Evolutionary conservation across 352 stramenopile genomes (phyloP).

Genomic region (Phytophthora nicotianae): DNA sequence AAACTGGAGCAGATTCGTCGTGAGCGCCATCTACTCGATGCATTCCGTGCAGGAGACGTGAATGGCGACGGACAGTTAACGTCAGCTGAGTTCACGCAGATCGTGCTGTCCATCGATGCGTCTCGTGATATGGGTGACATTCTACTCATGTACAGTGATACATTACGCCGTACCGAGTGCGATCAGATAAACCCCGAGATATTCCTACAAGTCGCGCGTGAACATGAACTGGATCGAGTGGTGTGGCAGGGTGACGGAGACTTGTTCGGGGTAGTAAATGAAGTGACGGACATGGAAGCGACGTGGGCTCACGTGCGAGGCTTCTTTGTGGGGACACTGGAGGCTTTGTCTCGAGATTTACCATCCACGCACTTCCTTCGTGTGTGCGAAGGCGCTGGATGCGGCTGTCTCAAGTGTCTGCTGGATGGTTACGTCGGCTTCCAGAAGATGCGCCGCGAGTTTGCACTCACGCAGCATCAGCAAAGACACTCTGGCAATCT

Average conservation of each 20-base stretch:
- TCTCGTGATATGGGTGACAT: slow-evolving; percentile 68
- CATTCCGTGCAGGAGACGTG: slow-evolving; percentile 79
- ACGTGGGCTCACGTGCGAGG: slow-evolving; percentile 60
- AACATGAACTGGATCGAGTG: slow-evolving; percentile 74
- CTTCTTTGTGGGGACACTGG: slow-evolving; percentile 79
- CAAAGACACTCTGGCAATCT: slow-evolving; percentile 15
- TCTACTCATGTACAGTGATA: slow-evolving; percentile 85
- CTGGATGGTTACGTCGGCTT: slow-evolving; percentile 84
- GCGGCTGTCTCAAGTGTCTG: slow-evolving; percentile 83
- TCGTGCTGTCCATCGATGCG: slow-evolving; percentile 82
- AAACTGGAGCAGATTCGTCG: slow-evolving; percentile 66
- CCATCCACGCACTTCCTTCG: slow-evolving; percentile 59
- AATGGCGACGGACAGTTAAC: slow-evolving; percentile 83
- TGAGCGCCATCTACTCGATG: slow-evolving; percentile 67
- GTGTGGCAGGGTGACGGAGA: slow-evolving; percentile 78
- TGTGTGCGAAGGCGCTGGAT: slow-evolving; percentile 61
- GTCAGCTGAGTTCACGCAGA: slow-evolving; percentile 79
- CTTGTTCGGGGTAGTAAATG: slow-evolving; percentile 73
- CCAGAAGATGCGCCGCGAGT: slow-evolving; percentile 65
- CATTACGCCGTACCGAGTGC: slow-evolving; percentile 64
- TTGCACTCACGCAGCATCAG: slow-evolving; percentile 25
- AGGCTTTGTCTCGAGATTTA: slow-evolving; percentile 64
- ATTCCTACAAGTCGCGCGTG: slow-evolving; percentile 77
- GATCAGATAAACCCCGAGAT: slow-evolving; percentile 60
- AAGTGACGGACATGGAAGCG: slow-evolving; percentile 62